Evolutionary conservation across 495 filamentous ascomycete species (phyloP), one percentile per base, ranked within the genome.

Genomic region (Friedmanniomyces simplex): DNA sequence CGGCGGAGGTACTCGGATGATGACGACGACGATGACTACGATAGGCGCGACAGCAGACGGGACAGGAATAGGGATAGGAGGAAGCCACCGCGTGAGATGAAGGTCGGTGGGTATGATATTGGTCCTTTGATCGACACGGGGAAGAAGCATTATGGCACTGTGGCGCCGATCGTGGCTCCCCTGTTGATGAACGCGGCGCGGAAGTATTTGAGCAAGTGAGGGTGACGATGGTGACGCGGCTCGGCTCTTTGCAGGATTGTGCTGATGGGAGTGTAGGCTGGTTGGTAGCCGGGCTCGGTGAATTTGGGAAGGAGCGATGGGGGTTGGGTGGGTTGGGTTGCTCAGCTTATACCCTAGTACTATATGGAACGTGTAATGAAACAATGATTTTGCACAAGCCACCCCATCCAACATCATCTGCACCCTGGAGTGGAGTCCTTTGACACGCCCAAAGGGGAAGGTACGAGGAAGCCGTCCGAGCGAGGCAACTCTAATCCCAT

Each of bases 31-130:
- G 53, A 63, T 25, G 32, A 58, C 39, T 37, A 55, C 24, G 62
- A 65, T 37, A 28, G 52, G 41, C 34, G 57, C 12, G 59, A 61
- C 39, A 41, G 57, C 25, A 36, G 52, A 21, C 32, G 51, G 26
- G 43, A 54, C 37, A 41, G 55, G 4, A 53, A 61, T 30, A 14
- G 58, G 13, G 43, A 30, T 21, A 24, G 52, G 41, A 54, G 43
- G 13, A 50, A 45, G 45, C 57, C 57, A 37, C 61, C 61, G 16
- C 28, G 16, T n/a, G 53, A 63, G 61, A 56, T 63, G 22, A 60
- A 60, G 52, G 51, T 63, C 24, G 61, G 61, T 16, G 36, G 47
- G 10, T 63, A 60, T 47, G 61, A 63, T 39, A 42, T 63, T 24
- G 61, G 61, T 7, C 61, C 61, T 6, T 36, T 36, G 39, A 28